Conservation (phyloP, 108 stramenopile genomes). For the Pseudonitzschia delicatissima region DNA sequence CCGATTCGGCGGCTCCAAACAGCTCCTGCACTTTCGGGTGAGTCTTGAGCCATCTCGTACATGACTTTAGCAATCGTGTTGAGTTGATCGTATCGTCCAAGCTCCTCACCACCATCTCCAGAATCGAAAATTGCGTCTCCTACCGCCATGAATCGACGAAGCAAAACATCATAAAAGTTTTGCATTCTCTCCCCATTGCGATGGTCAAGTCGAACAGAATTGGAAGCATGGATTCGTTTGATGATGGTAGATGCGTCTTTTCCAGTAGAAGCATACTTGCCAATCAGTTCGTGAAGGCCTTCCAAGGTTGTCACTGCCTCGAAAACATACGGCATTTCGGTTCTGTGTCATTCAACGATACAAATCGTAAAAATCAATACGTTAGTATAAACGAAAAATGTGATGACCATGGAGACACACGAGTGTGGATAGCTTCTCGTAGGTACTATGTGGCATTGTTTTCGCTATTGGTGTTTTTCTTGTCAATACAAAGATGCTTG, state of each 20-base stretch:
- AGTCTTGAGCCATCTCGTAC: conserved; percentile 82
- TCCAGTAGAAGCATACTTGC: conserved; percentile 69
- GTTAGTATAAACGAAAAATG: conserved; percentile 35
- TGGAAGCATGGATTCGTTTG: conserved; percentile 73
- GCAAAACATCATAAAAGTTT: conserved; percentile 87
- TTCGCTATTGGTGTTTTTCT: conserved; percentile 23
- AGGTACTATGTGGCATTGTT: conserved; percentile 77
- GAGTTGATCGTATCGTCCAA: conserved; percentile 73
- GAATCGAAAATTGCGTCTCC: conserved; percentile 73
- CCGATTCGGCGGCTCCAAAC: conserved; percentile 82
- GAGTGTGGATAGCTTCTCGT: conserved; percentile 45
- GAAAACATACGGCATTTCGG: conserved; percentile 89
- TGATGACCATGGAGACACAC: conserved; percentile 83
- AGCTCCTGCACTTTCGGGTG: conserved; percentile 78
- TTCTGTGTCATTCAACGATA: conserved; percentile 29
- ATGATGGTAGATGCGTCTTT: conserved; percentile 80
- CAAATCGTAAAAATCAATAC: background rate
- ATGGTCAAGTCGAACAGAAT: conserved; percentile 83
- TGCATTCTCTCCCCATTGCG: conserved; percentile 90
- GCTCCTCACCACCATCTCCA: conserved; percentile 74
- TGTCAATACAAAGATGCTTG: conserved; percentile 16
- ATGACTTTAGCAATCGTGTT: conserved; percentile 64
- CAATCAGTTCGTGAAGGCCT: conserved; percentile 85
- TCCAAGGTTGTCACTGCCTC: conserved; percentile 89
- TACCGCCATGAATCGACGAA: conserved; percentile 87